Base-by-base conservation (phyloP, 1,284 basidiomycete species). In the Sutorius eximius region DNA sequence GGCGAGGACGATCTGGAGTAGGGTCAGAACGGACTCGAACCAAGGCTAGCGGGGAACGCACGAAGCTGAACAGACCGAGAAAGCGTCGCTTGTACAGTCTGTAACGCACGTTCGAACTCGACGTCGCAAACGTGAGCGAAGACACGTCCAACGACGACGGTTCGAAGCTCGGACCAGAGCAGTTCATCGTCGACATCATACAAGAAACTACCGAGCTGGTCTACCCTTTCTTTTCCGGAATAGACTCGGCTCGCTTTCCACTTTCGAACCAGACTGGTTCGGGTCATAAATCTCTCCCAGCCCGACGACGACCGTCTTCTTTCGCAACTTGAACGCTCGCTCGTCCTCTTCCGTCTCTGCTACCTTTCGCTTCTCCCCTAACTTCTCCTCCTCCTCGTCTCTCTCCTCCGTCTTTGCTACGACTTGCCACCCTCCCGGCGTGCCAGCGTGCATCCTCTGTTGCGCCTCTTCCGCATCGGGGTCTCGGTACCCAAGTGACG, bases 381-480 rank as follows among this genome's bases (percentile, higher is more conserved):
- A 27, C 24, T 27, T 27, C 3, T 27, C 24, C 1, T 18, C 4
- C 3, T 20, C 20, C 44, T 37, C 2, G 27, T 12, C 34, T 27
- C 45, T 24, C n/a, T 41, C 34, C 29, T 9, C 22, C 1, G 4
- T 18, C 42, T 40, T 49, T 0, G 2, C n/a, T n/a, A 80, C 76
- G 10, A 97, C 85, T 24, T 86, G 74, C 96, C 96, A 99, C 61
- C 86, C 80, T 2, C 96, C 95, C 0, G 85, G 88, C 9, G 85
- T 73, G 1, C 92, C 94, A 64, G 90, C 82, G 12, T 78, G 79
- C 59, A 78, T 75, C 53, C 84, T 76, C 56, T 79, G 70, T 65
- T 83, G 80, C 20, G 82, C 76, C 72, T 87, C 83, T 60, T 84
- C 85, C 15, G 76, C 82, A 57, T 93, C 89, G 0, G 86, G 85